Evolutionary conservation across 805 yeast species (phyloP).

Genomic region (Komagataella phaffii): DNA sequence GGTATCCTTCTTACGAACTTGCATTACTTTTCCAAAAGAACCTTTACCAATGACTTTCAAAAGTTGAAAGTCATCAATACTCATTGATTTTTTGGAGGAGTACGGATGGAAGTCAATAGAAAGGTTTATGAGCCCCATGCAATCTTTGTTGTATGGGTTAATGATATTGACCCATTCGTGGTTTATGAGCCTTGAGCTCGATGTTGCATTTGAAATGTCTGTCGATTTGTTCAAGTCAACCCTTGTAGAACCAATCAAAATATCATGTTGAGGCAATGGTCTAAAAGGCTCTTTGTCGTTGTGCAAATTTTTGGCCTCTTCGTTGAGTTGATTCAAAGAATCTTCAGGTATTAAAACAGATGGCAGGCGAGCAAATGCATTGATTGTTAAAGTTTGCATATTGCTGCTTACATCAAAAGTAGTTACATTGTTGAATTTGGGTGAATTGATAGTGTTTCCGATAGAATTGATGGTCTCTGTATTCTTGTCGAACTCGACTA

Average conservation of each 20-base stretch:
- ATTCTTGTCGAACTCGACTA: slow-evolving; percentile 90
- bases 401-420: slow-evolving; percentile 74
- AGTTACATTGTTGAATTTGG: slow-evolving; percentile 81
- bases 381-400: slow-evolving; percentile 51
- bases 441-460: slow-evolving; percentile 64
- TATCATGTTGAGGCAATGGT: slow-evolving; percentile 36
- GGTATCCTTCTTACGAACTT: slow-evolving; percentile 91
- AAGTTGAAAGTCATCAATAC: slow-evolving; percentile 86
- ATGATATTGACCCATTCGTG: slow-evolving; percentile 37
- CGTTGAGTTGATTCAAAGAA: slow-evolving; percentile 6
- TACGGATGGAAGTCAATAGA: slow-evolving; percentile 38
- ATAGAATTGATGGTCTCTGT: slow-evolving; percentile 81
- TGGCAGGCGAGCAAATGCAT: slow-evolving; percentile 71
- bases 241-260: slow-evolving; percentile 61
- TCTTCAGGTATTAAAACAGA: slow-evolving; percentile 36
- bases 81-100: slow-evolving; percentile 39
- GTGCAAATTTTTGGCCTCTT: slow-evolving; percentile 9
- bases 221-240: slow-evolving; percentile 27
- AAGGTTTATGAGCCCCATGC: slow-evolving; percentile 30
- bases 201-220: slow-evolving; percentile 16
- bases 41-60: slow-evolving; percentile 96
- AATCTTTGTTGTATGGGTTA: slow-evolving; percentile 16
- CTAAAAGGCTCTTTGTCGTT: slow-evolving; percentile 5
- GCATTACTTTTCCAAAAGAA: slow-evolving; percentile 98
- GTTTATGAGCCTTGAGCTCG: slow-evolving; percentile 45